phyloP scores from a whole-genome alignment of 2,329 filamentous ascomycete genomes.

The Aspergillus arachidicola region DNA sequence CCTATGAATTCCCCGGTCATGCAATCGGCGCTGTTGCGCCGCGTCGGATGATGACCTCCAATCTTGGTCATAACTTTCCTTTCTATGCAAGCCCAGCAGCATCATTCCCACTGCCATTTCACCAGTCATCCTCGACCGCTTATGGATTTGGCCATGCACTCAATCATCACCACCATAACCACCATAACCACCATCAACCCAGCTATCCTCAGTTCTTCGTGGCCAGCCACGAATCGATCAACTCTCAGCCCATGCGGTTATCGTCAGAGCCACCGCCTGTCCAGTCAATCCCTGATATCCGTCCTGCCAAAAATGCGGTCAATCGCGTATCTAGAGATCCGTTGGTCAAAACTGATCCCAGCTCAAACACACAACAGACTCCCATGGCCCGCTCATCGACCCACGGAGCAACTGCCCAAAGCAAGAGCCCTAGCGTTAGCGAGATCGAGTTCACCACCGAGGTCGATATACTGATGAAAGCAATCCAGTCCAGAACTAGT shows the following conservation, averaged over 20 bases:
- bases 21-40: conserved; percentile 37
- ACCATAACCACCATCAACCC: conserved; percentile 28
- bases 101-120: conserved; percentile 41
- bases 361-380: conserved; percentile 7
- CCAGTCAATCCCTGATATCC: conserved; percentile 40
- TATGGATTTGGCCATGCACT: conserved; percentile 40
- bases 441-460: conserved; percentile 74
- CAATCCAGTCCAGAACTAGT: conserved; percentile 70
- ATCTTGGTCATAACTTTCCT: conserved; percentile 35
- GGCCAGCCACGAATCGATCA: conserved; percentile 30
- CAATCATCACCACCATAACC: conserved; percentile 24
- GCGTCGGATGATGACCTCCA: conserved; percentile 42
- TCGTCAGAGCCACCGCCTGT: conserved; percentile 33
- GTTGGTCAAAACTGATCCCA: conserved; percentile 16
- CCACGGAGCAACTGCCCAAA: conserved; percentile 13
- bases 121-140: conserved; percentile 31
- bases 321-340: conserved; percentile 29
- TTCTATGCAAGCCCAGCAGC: conserved; percentile 41
- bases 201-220: conserved; percentile 40
- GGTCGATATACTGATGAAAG: conserved; percentile 85
- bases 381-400: conserved; percentile 9
- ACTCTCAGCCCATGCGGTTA: conserved; percentile 31
- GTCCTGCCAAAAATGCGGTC: conserved; percentile 41
- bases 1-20: conserved; percentile 44
- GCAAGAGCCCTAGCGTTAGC: conserved; percentile 50